Conservation (phyloP, 2,329 filamentous ascomycete genomes). For the Scytalidium lignicola region DNA sequence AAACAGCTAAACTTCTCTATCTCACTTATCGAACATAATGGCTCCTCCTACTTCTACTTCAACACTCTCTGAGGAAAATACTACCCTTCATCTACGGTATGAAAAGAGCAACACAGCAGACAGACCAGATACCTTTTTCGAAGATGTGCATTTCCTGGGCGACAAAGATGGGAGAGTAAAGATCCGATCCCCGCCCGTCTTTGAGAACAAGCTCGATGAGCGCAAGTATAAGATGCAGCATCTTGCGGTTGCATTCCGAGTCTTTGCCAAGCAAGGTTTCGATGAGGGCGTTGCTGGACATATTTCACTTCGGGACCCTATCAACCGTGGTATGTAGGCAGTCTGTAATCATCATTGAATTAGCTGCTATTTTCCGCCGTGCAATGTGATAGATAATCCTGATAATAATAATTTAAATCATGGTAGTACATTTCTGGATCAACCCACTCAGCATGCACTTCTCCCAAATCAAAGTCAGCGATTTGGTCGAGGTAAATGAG, state of each 20-base stretch:
- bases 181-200: slow-evolving; percentile 11
- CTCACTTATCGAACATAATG: not conserved
- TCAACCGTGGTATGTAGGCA: not conserved
- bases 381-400: too few relatives aligned
- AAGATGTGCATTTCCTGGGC: slow-evolving; percentile 12
- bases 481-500: slow-evolving; percentile 40
- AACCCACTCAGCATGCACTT: slow-evolving; percentile 22
- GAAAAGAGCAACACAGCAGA: slow-evolving; percentile 1
- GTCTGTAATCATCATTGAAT: too few relatives aligned
- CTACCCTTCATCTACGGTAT: not conserved
- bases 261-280: slow-evolving; percentile 37
- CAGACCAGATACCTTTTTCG: slow-evolving; percentile 4
- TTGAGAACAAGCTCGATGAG: slow-evolving; percentile 18
- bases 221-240: slow-evolving; percentile 29
- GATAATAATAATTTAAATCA: too few relatives aligned
- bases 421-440: slow-evolving; percentile 11
- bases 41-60: not conserved
- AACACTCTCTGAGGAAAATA: not conserved
- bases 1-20: too few relatives aligned
- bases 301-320: slow-evolving; percentile 27
- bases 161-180: slow-evolving; percentile 10
- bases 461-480: slow-evolving; percentile 33
- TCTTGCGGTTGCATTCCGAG: slow-evolving; percentile 38
- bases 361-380: too few relatives aligned
- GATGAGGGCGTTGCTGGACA: slow-evolving; percentile 36